A percentile compares a stretch with the other conserved stretches of the same genome.
Evolutionary conservation across 768 basidiomycete genomes (phyloP).

Genomic region (Naematelia encephala): DNA sequence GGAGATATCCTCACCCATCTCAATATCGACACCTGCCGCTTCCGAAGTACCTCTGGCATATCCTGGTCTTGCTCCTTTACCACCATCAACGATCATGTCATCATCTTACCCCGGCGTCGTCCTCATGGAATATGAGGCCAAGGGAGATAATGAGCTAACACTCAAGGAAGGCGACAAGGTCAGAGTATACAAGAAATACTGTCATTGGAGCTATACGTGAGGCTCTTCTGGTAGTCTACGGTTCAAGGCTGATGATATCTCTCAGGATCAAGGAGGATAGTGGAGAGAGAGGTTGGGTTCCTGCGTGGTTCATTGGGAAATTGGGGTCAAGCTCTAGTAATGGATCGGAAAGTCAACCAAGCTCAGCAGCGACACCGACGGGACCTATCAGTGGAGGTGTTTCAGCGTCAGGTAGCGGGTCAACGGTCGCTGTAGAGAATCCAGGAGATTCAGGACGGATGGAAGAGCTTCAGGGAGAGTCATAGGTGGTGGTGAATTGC

Average conservation of each 20-base stretch:
- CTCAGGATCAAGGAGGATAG: constrained; percentile 82
- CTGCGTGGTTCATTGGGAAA: constrained; percentile 97
- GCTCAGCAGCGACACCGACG: constrained; percentile 11
- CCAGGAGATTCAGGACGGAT: neutral
- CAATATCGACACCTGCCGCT: constrained; percentile 61
- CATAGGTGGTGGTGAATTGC: too few species aligned
- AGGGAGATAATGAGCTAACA: constrained; percentile 87
- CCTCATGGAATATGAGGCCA: constrained; percentile 92
- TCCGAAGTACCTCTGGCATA: constrained; percentile 20
- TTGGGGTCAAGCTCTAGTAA: constrained; percentile 48
- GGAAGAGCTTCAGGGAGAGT: neutral
- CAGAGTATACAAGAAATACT: constrained; percentile 94
- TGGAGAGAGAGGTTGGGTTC: constrained; percentile 95
- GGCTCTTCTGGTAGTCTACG: neutral
- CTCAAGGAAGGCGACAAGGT: constrained; percentile 82
- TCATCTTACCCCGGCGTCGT: constrained; percentile 96
- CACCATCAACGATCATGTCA: constrained; percentile 88
- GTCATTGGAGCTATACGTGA: constrained; percentile 68
- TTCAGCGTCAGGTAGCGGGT: neutral
- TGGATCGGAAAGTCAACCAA: constrained; percentile 5
- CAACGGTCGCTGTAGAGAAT: neutral
- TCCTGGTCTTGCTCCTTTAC: constrained; percentile 59
- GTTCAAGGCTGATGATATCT: neutral
- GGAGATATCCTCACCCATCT: constrained; percentile 87
- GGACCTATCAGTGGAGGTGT: neutral